Base-by-base conservation (phyloP, 306 rosid genomes). In the Trichosanthes truncata region DNA sequence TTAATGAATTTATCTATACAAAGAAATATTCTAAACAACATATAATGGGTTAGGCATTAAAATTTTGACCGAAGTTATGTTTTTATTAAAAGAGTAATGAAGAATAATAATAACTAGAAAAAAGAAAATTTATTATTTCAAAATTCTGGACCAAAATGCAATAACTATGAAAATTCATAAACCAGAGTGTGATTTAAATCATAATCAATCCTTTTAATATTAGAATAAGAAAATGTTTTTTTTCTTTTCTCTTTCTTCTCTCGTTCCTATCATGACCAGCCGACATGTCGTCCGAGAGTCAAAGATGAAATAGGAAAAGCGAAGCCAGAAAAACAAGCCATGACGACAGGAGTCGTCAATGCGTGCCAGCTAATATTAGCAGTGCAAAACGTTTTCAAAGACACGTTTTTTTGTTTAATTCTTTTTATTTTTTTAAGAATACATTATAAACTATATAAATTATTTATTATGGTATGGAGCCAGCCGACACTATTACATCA, bases 351-450 rank as follows among this genome's bases (percentile, higher is more conserved):
- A 35, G 61, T 74, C 60, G 20, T 72, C 33, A 40, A 68, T 74
- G 78, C 78, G 36, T 74, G 78, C 26, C 78, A 74, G 78, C 78
- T 74, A 74, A 49, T 74, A 74, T 74, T 29, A 74, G 61, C 62
- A 49, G 45, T 31, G 43, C 25, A 74, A 36, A 38, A 74, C 45
- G 2, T 26, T 49, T 74, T 74, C 25, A 48, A 48, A 60, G 49
- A 46, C 78, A 74, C 61, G 78, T 74, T 74, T 48, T 71, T 74
- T 46, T 49, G 15, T 49, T 73, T 26, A 48, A 49, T 36, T 15
- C 1, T 9, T 48, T 25, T 6, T 14, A 2, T 25, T 43, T 14
- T 45, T 21, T n/a, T 1, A 68, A 21, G 48, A 73, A 7, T 26
- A 71, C 21, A 41, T 2, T 46, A 4, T 15, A 62, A 14, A 62